Evolutionary conservation across 2,329 filamentous ascomycete genomes (phyloP), one percentile per base, ranked within the genome.

Genomic region (Penicillium digitatum): DNA sequence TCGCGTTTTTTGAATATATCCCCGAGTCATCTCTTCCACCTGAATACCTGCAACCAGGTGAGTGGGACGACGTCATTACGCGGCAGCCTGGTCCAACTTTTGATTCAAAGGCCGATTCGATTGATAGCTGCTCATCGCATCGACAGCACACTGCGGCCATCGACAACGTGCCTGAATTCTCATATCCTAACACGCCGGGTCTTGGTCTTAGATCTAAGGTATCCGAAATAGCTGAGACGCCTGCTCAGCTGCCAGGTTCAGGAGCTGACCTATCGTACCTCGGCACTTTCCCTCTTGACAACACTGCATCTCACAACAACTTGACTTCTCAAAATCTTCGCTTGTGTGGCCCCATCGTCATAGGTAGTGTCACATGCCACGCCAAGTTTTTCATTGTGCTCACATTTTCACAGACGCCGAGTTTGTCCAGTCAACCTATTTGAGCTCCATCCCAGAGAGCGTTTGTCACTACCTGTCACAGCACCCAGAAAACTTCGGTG

Each of bases 151-250:
- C 37, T 11, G 29, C 11, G 8, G n/a, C 22, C n/a, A 53, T 35
- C 18, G 14, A 12, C 7, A 11, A 29, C 27, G 16, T 20, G 11
- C 1, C 20, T 34, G 37, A 5, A 18, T 11, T 24, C 26, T 32
- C 34, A 16, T 12, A 53, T 7, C 43, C 43, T 9, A 39, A 39
- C 5, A 26, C 50, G 29, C 44, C 49, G 9, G 37, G 24, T 31
- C 4, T 48, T 18, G 20, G 27, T 16, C 20, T 32, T 20, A 34
- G 37, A 11, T 43, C 18, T 12, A 46, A 54, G 43, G 31, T 44
- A 24, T 34, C 52, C 31, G 63, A 67, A 32, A 58, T 68, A 47
- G 58, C 63, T 9, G 65, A 65, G 48, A 68, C 63, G 8, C 62
- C 64, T 10, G 42, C 57, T 43, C 37, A 37, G 14, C 44, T 31